phyloP scores from a whole-genome alignment of 1,284 basidiomycete genomes.

The Cutaneotrichosporon mucoides region DNA sequence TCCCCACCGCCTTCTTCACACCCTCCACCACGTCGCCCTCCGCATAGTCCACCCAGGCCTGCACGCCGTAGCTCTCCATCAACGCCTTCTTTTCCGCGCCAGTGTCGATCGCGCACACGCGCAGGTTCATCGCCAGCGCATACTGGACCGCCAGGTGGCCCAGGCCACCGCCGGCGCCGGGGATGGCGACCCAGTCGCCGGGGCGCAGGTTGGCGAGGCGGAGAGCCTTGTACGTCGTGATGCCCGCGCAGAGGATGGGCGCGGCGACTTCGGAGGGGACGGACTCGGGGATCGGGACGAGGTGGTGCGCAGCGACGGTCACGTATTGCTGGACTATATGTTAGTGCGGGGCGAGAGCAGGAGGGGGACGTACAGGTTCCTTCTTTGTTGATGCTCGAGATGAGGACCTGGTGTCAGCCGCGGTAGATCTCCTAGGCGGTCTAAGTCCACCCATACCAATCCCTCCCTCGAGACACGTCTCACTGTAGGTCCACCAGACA shows the following conservation, averaged over 20 bases:
- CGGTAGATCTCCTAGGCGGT: not conserved
- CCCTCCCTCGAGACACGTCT: no score
- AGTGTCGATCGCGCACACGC: conserved; percentile 69
- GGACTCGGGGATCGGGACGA: conserved; percentile 68
- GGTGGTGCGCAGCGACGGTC: conserved; percentile 57
- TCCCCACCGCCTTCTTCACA: conserved; percentile 26
- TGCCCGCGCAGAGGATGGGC: conserved; percentile 71
- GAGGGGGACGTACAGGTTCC: conserved; percentile 35
- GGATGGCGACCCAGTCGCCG: conserved; percentile 75
- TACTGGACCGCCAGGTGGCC: conserved; percentile 64
- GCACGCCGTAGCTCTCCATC: conserved; percentile 59
- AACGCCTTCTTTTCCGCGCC: conserved; percentile 48
- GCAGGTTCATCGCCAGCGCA: conserved; percentile 66
- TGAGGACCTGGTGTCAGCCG: conserved; percentile 54
- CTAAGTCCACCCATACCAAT: not conserved
- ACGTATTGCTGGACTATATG: conserved; percentile 47
- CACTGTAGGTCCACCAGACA: no score
- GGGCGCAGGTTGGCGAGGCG: conserved; percentile 63
- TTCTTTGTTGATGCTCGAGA: conserved; percentile 60
- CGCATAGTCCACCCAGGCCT: conserved; percentile 74
- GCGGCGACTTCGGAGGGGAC: conserved; percentile 68
- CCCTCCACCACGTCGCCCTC: conserved; percentile 15
- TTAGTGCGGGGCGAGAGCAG: conserved; percentile 34
- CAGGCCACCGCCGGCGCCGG: conserved; percentile 49
- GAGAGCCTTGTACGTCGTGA: conserved; percentile 64